These are phyloP conservation scores for Exophiala oligosperma DNA, from an alignment of 2,329 filamentous ascomycete species.

Conservation along the genomic window DNA sequence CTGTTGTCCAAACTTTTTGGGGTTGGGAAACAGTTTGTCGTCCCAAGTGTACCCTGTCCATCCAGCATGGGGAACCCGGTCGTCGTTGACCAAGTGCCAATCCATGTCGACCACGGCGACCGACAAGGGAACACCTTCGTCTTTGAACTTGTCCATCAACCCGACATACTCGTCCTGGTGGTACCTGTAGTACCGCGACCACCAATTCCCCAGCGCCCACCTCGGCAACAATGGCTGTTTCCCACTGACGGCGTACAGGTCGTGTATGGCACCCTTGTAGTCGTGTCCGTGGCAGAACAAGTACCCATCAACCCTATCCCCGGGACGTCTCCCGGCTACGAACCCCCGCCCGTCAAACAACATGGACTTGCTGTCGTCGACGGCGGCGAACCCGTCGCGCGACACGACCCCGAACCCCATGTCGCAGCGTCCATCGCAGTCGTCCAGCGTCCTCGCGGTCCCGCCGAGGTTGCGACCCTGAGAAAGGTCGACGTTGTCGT, in stretches of 20 bases:
- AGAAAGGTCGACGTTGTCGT: conserved; percentile 36
- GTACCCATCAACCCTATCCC: conserved; percentile 57
- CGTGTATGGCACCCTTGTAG: conserved; percentile 55
- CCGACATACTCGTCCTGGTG: conserved; percentile 55
- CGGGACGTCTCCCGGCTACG: conserved; percentile 41
- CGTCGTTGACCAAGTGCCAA: conserved; percentile 59
- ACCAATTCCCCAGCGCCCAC: conserved; percentile 65
- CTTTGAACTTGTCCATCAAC: conserved; percentile 58
- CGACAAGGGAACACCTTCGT: conserved; percentile 55
- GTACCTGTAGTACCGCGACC: conserved; percentile 64
- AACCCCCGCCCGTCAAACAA: conserved; percentile 57
- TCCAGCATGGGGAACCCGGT: conserved; percentile 49
- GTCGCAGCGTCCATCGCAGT: conserved; percentile 51
- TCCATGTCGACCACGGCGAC: conserved; percentile 67
- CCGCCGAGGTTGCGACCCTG: conserved; percentile 41
- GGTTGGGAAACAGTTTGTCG: conserved; percentile 58
- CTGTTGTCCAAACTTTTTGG: conserved; percentile 51
- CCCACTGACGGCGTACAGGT: conserved; percentile 58
- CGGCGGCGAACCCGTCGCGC: conserved; percentile 49
- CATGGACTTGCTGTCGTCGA: conserved; percentile 60
- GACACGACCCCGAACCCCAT: conserved; percentile 55
- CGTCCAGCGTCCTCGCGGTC: conserved; percentile 58
- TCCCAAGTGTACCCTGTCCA: conserved; percentile 67
- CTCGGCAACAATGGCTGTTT: conserved; percentile 57
- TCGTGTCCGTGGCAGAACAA: conserved; percentile 61